A percentile compares a stretch with the other conserved stretches of the same genome.
Conservation (phyloP, 1,139 yeast genomes). For the Pichia kudriavzevii region DNA sequence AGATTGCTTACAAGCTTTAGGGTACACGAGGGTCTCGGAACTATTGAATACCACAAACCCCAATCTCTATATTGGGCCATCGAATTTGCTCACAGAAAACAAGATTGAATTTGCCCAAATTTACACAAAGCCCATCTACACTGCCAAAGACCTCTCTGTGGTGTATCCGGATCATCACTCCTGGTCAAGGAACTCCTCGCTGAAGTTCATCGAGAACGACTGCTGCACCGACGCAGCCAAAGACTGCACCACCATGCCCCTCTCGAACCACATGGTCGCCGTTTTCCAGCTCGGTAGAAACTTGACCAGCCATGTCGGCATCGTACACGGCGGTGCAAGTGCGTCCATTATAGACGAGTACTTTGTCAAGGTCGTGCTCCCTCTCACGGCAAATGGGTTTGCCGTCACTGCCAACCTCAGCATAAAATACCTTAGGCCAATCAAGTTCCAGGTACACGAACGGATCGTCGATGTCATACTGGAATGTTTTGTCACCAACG, state of each 20-base stretch:
- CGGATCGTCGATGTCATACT: slow-evolving; percentile 15
- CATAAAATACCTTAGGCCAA: slow-evolving; percentile 21
- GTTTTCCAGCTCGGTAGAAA: slow-evolving; percentile 40
- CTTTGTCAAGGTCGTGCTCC: slow-evolving; percentile 46
- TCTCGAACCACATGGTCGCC: slow-evolving; percentile 32
- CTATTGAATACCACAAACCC: slow-evolving; percentile 19
- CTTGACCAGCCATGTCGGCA: slow-evolving; percentile 43
- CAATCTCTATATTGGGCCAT: slow-evolving; percentile 22
- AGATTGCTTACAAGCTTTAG: no score
- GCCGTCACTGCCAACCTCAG: slow-evolving; percentile 29
- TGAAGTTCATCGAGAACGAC: neutral
- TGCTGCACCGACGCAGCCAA: neutral
- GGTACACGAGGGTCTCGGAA: slow-evolving; percentile 17
- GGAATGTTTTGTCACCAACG: slow-evolving; percentile 19
- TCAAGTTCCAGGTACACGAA: slow-evolving; percentile 14
- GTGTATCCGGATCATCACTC: no score
- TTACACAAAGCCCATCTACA: slow-evolving; percentile 13
- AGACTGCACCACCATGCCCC: slow-evolving; percentile 7
- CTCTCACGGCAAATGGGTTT: slow-evolving; percentile 33
- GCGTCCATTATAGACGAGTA: slow-evolving; percentile 49
- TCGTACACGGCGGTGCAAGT: slow-evolving; percentile 50
- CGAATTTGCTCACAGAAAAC: slow-evolving; percentile 16
- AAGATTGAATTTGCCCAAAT: slow-evolving; percentile 19
- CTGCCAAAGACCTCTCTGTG: slow-evolving; percentile 4
- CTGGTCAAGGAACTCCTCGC: neutral